These are phyloP conservation scores for Phytophthora kernoviae DNA, from an alignment of 352 stramenopile genomes.

Conservation along the genomic window DNA sequence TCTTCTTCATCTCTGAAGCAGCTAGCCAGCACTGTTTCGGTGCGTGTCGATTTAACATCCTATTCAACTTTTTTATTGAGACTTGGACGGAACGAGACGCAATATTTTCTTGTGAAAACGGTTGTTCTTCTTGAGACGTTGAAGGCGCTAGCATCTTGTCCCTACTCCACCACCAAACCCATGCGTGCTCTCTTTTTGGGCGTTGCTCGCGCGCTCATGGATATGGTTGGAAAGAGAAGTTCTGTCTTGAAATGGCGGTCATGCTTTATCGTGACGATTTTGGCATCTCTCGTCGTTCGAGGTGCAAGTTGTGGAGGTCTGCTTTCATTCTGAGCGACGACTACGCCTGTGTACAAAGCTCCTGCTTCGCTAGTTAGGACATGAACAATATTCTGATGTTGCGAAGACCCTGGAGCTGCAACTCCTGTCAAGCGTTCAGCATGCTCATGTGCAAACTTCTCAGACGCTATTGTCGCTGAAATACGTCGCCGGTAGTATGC, in stretches of 20 bases:
- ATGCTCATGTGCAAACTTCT: conserved; percentile 10
- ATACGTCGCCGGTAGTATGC: conserved; percentile 12
- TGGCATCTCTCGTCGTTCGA: conserved; percentile 14
- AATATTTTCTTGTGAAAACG: too few species aligned
- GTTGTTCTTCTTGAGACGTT: too few species aligned
- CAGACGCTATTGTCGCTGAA: conserved; percentile 3
- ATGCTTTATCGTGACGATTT: conserved; percentile 32
- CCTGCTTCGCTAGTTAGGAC: conserved; percentile 25
- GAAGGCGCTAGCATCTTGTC: not conserved
- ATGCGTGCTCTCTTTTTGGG: conserved; percentile 12
- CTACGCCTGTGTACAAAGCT: conserved; percentile 39
- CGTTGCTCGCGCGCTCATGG: conserved; percentile 6
- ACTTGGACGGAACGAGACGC: too few species aligned
- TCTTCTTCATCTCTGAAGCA: too few species aligned
- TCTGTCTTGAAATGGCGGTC: conserved; percentile 41
- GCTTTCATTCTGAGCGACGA: conserved; percentile 15
- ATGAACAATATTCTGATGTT: conserved; percentile 38
- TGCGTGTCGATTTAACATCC: too few species aligned
- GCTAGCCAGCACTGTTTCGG: too few species aligned
- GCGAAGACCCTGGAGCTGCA: not conserved
- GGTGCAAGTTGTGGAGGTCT: conserved; percentile 1
- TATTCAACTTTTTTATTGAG: too few species aligned
- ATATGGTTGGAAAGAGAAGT: conserved; percentile 34
- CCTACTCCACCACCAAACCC: not conserved
- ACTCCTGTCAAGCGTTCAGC: conserved; percentile 15